phyloP scores from a whole-genome alignment of 2,329 filamentous ascomycete genomes.

The Scolecobasidium constrictum region DNA sequence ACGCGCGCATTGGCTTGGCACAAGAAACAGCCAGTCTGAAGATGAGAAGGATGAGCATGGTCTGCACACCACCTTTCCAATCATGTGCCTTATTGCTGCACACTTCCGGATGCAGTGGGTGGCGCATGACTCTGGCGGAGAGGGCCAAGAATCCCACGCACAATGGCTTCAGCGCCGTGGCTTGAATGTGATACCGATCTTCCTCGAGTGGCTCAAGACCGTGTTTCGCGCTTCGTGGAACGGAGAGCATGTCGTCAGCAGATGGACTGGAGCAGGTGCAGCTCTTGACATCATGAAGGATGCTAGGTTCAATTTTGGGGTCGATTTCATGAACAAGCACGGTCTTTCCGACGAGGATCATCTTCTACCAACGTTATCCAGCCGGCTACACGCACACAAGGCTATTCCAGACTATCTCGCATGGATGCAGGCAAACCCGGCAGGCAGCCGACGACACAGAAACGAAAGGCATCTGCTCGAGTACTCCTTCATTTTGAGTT shows the following conservation, averaged over 20 bases:
- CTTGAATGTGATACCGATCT: slow-evolving; percentile 11
- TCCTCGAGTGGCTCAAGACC: slow-evolving; percentile 61
- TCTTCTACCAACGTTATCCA: slow-evolving; percentile 2
- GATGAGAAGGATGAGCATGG: neutral
- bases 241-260: slow-evolving; percentile 57
- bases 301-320: slow-evolving; percentile 39
- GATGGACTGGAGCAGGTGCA: slow-evolving; percentile 62
- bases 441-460: neutral
- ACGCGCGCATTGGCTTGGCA: slow-evolving; percentile 26
- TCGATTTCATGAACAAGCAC: neutral
- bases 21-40: slow-evolving; percentile 33
- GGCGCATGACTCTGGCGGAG: neutral
- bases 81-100: slow-evolving; percentile 5
- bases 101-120: neutral
- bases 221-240: slow-evolving; percentile 75
- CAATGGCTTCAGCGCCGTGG: neutral
- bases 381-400: slow-evolving; percentile 1
- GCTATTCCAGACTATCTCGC: neutral
- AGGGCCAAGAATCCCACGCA: neutral
- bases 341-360: slow-evolving; percentile 2
- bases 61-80: too few species aligned
- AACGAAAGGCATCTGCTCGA: neutral
- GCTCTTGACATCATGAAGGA: slow-evolving; percentile 63
- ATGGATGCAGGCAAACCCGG: neutral
- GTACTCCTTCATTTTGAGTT: neutral